Evolutionary conservation across 228 moss, liverwort and hornwort genomes (phyloP).

Genomic region (Sphagnum fallax): DNA sequence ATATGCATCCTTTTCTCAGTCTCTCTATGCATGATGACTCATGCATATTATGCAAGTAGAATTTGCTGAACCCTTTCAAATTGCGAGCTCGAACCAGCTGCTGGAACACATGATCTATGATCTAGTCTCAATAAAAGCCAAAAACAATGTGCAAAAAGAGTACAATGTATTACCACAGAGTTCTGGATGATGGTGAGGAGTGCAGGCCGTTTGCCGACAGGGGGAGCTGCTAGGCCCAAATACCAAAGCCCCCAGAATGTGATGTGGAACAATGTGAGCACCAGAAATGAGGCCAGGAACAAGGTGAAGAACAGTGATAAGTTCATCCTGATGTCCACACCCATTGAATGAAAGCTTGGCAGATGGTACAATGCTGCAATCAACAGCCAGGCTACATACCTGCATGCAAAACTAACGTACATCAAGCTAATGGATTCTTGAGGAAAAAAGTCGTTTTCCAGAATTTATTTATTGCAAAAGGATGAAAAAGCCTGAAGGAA

Average conservation of each 20-base stretch:
- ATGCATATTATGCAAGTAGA: too few relatives aligned
- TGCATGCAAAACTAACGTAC: slow-evolving; percentile 8
- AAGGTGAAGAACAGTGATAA: slow-evolving; percentile 76
- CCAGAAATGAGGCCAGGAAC: slow-evolving; percentile 65
- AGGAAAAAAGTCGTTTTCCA: background rate
- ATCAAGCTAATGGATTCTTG: background rate
- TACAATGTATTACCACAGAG: slow-evolving; percentile 35
- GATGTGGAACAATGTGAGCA: slow-evolving; percentile 59
- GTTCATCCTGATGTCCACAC: slow-evolving; percentile 87
- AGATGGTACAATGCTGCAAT: slow-evolving; percentile 84
- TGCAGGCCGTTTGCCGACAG: slow-evolving; percentile 58
- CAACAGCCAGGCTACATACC: slow-evolving; percentile 93
- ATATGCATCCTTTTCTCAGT: background rate
- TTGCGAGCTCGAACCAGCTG: too few relatives aligned
- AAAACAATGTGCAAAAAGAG: too few relatives aligned
- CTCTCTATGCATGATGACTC: background rate
- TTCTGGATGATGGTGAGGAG: slow-evolving; percentile 65
- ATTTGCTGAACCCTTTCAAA: too few relatives aligned
- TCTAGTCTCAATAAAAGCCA: too few relatives aligned
- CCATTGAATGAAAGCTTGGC: slow-evolving; percentile 88
- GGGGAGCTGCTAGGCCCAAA: slow-evolving; percentile 59
- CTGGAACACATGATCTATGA: too few relatives aligned
- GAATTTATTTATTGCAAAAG: background rate
- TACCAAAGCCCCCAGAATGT: slow-evolving; percentile 64
- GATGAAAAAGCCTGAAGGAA: too few relatives aligned